phyloP scores from a whole-genome alignment of 345 rosid genomes.

The Gossypium australe region DNA sequence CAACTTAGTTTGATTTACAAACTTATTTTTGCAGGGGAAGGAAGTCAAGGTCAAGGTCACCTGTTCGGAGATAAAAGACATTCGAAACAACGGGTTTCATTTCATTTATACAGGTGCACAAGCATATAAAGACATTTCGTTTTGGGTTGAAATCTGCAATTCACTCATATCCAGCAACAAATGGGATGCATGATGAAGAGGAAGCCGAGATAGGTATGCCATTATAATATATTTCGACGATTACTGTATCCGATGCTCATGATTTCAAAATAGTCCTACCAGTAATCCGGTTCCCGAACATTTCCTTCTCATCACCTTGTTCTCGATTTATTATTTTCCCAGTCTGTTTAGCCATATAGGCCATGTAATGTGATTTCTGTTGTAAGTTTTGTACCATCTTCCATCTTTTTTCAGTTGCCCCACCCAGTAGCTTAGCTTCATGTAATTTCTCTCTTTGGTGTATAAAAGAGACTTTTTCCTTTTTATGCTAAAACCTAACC shows the following conservation, averaged over 20 bases:
- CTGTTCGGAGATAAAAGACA: slow-evolving; percentile 48
- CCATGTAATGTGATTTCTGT: neutral
- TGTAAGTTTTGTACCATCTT: neutral
- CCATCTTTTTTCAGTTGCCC: no score
- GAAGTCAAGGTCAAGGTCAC: slow-evolving; percentile 81
- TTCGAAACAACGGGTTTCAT: slow-evolving; percentile 3
- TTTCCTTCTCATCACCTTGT: neutral
- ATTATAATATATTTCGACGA: neutral
- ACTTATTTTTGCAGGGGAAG: slow-evolving; percentile 44
- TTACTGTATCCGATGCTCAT: neutral
- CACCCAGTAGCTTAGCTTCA: no score
- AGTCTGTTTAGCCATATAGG: neutral
- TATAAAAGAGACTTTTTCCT: no score
- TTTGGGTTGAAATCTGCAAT: neutral
- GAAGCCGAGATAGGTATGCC: neutral
- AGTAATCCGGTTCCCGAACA: neutral
- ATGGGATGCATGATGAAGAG: neutral
- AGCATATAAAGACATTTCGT: neutral
- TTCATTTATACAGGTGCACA: neutral
- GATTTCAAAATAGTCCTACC: neutral
- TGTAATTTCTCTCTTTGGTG: no score
- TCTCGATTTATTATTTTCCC: neutral
- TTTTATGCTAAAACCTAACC: no score
- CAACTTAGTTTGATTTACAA: slow-evolving; percentile 2
- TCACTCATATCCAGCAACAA: neutral